Conservation (phyloP, 2,329 filamentous ascomycete genomes). For the Raffaelea deltoideospora region DNA sequence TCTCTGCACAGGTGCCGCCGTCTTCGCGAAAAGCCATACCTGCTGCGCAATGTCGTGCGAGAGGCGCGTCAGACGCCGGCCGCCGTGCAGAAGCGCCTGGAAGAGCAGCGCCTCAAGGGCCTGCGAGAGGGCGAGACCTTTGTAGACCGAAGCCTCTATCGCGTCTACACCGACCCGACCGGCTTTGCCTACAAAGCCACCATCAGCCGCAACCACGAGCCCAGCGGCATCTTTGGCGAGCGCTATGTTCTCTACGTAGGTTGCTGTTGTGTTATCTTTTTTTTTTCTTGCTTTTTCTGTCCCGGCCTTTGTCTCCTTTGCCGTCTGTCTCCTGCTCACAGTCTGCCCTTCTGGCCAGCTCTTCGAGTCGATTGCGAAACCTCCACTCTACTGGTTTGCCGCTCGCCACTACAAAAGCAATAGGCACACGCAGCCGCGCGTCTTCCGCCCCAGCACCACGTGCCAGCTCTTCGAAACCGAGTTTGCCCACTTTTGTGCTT, state of each 20-base stretch:
- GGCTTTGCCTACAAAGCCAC: slow-evolving; percentile 50
- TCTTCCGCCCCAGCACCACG: slow-evolving; percentile 22
- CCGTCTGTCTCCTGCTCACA: not conserved
- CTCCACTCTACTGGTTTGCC: slow-evolving; percentile 45
- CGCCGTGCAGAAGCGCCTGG: slow-evolving; percentile 16
- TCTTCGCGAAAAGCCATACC: slow-evolving; percentile 22
- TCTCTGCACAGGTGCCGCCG: slow-evolving; percentile 18
- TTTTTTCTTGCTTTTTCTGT: not conserved
- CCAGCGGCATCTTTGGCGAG: slow-evolving; percentile 33
- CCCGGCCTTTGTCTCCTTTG: not conserved
- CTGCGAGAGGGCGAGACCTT: slow-evolving; percentile 21
- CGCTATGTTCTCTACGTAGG: slow-evolving; percentile 45
- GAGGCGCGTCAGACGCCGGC: not conserved
- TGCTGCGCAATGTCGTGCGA: slow-evolving; percentile 16
- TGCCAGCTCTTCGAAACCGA: slow-evolving; percentile 26
- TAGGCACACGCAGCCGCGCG: slow-evolving; percentile 19
- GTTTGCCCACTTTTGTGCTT: slow-evolving; percentile 33
- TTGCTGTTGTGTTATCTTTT: slow-evolving; percentile 2
- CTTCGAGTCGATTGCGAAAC: slow-evolving; percentile 47
- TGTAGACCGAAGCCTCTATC: slow-evolving; percentile 42
- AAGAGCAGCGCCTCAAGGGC: slow-evolving; percentile 17
- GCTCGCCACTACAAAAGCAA: slow-evolving; percentile 32
- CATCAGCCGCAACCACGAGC: slow-evolving; percentile 36
- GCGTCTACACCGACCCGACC: slow-evolving; percentile 46
- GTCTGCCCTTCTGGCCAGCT: slow-evolving; percentile 29